phyloP scores from a whole-genome alignment of 2,329 filamentous ascomycete species.

The Daldinia sp. region DNA sequence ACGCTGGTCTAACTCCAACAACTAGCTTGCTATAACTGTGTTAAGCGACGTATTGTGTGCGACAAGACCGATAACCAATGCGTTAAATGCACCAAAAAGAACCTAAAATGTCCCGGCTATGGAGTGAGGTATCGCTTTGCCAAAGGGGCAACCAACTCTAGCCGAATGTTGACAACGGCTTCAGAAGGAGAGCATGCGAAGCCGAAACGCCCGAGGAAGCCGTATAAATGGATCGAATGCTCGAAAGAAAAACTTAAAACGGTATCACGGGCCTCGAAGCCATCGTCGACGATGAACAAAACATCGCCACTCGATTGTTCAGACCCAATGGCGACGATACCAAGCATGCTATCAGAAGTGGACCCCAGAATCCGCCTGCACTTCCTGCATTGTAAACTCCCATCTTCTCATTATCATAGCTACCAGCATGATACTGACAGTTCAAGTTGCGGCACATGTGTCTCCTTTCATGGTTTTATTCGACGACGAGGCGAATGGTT shows the following conservation, averaged over 20 bases:
- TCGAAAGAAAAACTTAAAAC: neutral
- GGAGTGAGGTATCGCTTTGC: slow-evolving; percentile 33
- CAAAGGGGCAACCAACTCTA: slow-evolving; percentile 23
- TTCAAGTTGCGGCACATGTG: slow-evolving; percentile 21
- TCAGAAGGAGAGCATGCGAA: neutral
- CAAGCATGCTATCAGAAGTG: slow-evolving; percentile 18
- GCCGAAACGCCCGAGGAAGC: slow-evolving; percentile 11
- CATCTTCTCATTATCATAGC: neutral
- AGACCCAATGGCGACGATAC: neutral
- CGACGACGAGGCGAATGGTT: slow-evolving; percentile 29
- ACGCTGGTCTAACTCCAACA: slow-evolving; percentile 8
- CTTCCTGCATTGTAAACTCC: slow-evolving; percentile 24
- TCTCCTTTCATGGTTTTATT: slow-evolving; percentile 30
- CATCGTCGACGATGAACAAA: neutral
- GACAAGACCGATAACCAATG: slow-evolving; percentile 26
- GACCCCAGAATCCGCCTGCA: slow-evolving; percentile 23
- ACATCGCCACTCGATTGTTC: neutral
- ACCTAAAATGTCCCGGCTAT: slow-evolving; percentile 27
- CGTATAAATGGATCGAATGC: slow-evolving; percentile 27
- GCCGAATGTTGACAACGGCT: neutral
- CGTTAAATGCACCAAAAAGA: slow-evolving; percentile 27
- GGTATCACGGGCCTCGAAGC: neutral
- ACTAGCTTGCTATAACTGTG: slow-evolving; percentile 30
- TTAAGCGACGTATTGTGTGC: slow-evolving; percentile 28
- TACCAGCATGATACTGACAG: slow-evolving; percentile 3